Evolutionary conservation across 495 filamentous ascomycete genomes (phyloP).

Genomic region (Paragyromitra xinjiangensis): DNA sequence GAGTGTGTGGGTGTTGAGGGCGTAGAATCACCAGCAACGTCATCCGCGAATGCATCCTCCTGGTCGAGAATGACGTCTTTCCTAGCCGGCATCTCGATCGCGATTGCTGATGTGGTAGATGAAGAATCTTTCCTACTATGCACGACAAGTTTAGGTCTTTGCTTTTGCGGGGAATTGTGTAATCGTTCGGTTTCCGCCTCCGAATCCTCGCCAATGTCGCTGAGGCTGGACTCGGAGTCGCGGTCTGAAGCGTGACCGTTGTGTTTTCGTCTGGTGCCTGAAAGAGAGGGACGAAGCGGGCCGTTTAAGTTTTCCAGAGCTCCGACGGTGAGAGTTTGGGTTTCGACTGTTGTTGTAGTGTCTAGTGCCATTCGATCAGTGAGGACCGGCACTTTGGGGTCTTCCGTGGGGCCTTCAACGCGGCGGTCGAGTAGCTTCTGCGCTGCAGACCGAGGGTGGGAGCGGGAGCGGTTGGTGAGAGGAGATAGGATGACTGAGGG

Average conservation of each 20-base stretch:
- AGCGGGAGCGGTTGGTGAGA: constrained; percentile 45
- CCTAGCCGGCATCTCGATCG: constrained; percentile 51
- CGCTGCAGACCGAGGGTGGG: constrained; percentile 47
- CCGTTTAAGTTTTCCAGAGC: constrained; percentile 52
- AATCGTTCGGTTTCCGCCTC: constrained; percentile 97
- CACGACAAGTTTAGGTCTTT: constrained; percentile 53
- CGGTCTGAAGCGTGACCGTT: constrained; percentile 48
- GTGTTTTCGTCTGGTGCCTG: constrained; percentile 48
- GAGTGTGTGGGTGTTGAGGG: constrained; percentile 54
- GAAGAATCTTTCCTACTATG: constrained; percentile 51
- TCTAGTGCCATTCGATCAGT: constrained; percentile 57
- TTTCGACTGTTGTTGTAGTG: constrained; percentile 46
- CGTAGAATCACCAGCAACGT: constrained; percentile 41
- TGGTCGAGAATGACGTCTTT: constrained; percentile 48
- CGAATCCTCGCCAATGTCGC: constrained; percentile 96
- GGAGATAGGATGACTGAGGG: constrained; percentile 38
- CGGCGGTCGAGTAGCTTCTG: constrained; percentile 46
- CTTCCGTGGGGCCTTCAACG: constrained; percentile 50
- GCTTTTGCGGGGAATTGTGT: constrained; percentile 86
- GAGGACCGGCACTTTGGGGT: constrained; percentile 44
- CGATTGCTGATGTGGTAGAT: constrained; percentile 49
- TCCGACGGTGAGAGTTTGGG: constrained; percentile 45
- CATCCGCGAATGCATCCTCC: constrained; percentile 39
- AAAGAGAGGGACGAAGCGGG: constrained; percentile 36
- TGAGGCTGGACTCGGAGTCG: constrained; percentile 74